phyloP scores from a whole-genome alignment of 805 yeast genomes.

The Wickerhamiella qilinensis region DNA sequence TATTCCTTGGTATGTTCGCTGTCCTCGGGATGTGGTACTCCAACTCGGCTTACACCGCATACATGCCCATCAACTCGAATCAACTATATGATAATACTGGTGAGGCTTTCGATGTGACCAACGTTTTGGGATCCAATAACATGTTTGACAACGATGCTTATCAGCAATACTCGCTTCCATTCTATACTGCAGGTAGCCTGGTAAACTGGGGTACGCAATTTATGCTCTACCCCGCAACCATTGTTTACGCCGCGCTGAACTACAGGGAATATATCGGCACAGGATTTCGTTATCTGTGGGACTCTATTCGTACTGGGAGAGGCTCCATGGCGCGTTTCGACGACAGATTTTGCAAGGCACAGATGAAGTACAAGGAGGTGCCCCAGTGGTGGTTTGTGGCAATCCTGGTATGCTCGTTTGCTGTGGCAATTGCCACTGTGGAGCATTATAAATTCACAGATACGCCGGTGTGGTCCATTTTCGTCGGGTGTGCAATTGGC shows the following conservation, averaged over 20 bases:
- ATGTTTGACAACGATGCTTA: slow-evolving; percentile 31
- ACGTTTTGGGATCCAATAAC: slow-evolving; percentile 32
- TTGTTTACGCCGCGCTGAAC: slow-evolving; percentile 31
- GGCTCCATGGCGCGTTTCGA: slow-evolving; percentile 21
- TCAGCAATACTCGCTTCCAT: slow-evolving; percentile 45
- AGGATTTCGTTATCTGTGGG: slow-evolving; percentile 12
- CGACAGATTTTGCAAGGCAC: slow-evolving; percentile 44
- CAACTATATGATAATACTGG: slow-evolving; percentile 29
- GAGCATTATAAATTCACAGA: slow-evolving; percentile 22
- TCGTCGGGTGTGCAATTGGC: slow-evolving; percentile 36
- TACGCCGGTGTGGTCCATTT: slow-evolving; percentile 46
- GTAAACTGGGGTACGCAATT: slow-evolving; percentile 42
- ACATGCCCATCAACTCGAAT: slow-evolving; percentile 35
- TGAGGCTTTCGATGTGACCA: slow-evolving; percentile 27
- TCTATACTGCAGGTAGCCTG: slow-evolving; percentile 45
- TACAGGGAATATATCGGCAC: slow-evolving; percentile 16
- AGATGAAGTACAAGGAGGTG: slow-evolving; percentile 44
- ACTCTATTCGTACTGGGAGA: slow-evolving; percentile 8
- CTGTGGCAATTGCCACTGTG: slow-evolving; percentile 32
- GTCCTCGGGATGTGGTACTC: slow-evolving; percentile 26
- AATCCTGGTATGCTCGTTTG: slow-evolving; percentile 27
- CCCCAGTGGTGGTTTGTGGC: slow-evolving; percentile 62
- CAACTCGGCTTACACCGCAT: slow-evolving; percentile 34
- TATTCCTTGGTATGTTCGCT: slow-evolving; percentile 20
- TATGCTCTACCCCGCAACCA: slow-evolving; percentile 38